Base-by-base conservation (phyloP, 352 stramenopile genomes). In the Saprolegnia parasitica region DNA sequence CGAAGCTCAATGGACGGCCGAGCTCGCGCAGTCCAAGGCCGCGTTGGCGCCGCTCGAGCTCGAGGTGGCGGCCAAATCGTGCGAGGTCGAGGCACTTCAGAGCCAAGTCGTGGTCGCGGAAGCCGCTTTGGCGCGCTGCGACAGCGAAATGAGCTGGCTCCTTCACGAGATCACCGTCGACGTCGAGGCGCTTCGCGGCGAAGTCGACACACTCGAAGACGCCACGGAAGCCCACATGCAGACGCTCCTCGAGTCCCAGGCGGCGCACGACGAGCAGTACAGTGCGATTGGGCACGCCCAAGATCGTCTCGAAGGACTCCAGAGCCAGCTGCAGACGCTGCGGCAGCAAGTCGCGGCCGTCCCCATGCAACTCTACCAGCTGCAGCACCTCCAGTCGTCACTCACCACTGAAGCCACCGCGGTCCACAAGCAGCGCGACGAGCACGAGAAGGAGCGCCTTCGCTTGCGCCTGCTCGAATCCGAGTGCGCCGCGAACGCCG, bases 111-210 rank as follows among this genome's bases (percentile, higher is more conserved):
- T 46, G 29, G 71, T 66, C n/a, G 71, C 68, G 0, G 74, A 78
- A 9, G 46, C 73, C 37, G 73, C 81, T 10, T 56, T 73, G 18
- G 74, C 72, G 50, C 71, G 73, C 39, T 75, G 78, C 56, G 64
- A 84, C 4, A 58, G 75, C 20, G 66, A 78, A 35, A 66, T 88
- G 29, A 73, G 77, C 29, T 72, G 73, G 32, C 78, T 73, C 10
- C 78, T 84, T 39, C 72, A 71, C 24, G 62, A 74, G 20, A 78
- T 73, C 1, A 58, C 75, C 5, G 61, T 74, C 24, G 76, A 86
- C 54, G 61, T 88, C 23, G 79, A 87, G 32, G 72, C 72, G 11
- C 76, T 87, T 18, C 78, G 84, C 56, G 70, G 60, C 9, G 77
- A 84, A 63, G 80, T 82, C 47, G 79, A 87, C 29, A 54, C 75